These are phyloP conservation scores for Abelmoschus esculentus DNA, from an alignment of 345 rosid species.

Conservation along the genomic window DNA sequence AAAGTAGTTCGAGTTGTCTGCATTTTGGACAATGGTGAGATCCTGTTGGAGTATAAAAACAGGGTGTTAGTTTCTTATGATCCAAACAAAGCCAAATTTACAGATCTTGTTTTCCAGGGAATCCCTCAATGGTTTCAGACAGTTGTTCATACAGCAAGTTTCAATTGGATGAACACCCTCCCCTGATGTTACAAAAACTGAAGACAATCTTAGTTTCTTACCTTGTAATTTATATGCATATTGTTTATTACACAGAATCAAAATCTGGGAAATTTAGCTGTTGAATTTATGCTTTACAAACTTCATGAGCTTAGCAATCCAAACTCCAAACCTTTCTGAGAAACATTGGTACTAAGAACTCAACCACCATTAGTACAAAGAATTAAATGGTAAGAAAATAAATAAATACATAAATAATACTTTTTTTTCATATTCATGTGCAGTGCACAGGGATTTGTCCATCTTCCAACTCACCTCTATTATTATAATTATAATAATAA, in stretches of 20 bases:
- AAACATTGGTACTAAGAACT: background rate
- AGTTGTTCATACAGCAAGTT: conserved; percentile 56
- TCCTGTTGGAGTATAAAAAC: conserved; percentile 75
- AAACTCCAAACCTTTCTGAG: too few relatives aligned
- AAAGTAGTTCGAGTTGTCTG: conserved; percentile 51
- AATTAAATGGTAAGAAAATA: background rate
- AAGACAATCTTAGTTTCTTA: background rate
- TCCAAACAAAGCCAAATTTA: conserved; percentile 50
- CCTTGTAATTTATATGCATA: background rate
- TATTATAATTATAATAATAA: background rate
- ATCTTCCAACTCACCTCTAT: background rate
- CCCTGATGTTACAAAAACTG: too few relatives aligned
- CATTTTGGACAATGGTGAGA: conserved; percentile 53
- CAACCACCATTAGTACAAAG: background rate
- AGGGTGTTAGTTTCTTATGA: conserved; percentile 61
- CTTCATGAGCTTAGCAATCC: background rate
- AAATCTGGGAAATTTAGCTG: background rate
- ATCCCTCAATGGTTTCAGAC: conserved; percentile 71
- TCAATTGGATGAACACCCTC: conserved; percentile 50
- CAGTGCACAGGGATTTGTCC: background rate
- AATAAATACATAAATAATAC: too few relatives aligned
- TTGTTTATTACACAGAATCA: background rate
- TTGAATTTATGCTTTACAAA: background rate
- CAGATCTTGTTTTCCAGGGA: conserved; percentile 51
- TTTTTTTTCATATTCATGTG: background rate